Percentiles rank a stretch among this genome's conserved stretches.
Conservation (phyloP, 2,329 filamentous ascomycete species). For the Aspergillus tamarii region DNA sequence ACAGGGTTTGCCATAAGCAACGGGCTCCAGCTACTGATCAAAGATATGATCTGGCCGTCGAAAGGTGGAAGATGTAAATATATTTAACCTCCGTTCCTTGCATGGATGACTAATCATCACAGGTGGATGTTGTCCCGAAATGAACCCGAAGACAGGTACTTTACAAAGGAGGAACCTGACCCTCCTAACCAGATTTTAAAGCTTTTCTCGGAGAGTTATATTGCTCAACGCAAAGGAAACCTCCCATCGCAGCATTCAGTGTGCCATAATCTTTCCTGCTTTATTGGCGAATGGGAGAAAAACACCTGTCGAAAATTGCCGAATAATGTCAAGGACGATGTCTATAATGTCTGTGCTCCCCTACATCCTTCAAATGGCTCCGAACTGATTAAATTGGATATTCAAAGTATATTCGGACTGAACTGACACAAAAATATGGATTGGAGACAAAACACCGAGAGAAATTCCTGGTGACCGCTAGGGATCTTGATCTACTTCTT, state of each 20-base stretch:
- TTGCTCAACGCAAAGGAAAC: slow-evolving; percentile 1
- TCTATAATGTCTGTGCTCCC: background rate
- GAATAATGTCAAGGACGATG: background rate
- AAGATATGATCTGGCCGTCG: too few relatives aligned
- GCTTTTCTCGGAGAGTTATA: slow-evolving; percentile 4
- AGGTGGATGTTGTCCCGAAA: background rate
- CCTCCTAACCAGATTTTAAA: slow-evolving; percentile 2
- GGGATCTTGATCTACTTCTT: slow-evolving; percentile 24
- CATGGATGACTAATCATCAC: background rate
- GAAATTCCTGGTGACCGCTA: slow-evolving; percentile 15
- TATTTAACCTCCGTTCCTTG: background rate
- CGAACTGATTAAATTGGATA: slow-evolving; percentile 7
- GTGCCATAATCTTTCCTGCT: background rate
- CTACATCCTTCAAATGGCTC: background rate
- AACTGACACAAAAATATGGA: slow-evolving; percentile 11
- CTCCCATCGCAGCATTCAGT: background rate
- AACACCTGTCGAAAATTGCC: background rate
- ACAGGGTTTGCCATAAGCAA: too few relatives aligned
- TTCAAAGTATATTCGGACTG: too few relatives aligned
- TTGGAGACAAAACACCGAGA: slow-evolving; percentile 20
- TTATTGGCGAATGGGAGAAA: background rate
- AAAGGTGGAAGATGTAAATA: too few relatives aligned
- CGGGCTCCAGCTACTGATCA: too few relatives aligned
- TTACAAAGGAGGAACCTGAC: slow-evolving; percentile 1
- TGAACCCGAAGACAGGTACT: slow-evolving; percentile 6